Evolutionary conservation across 352 stramenopile species (phyloP).

Genomic region (Globisporangium solare): DNA sequence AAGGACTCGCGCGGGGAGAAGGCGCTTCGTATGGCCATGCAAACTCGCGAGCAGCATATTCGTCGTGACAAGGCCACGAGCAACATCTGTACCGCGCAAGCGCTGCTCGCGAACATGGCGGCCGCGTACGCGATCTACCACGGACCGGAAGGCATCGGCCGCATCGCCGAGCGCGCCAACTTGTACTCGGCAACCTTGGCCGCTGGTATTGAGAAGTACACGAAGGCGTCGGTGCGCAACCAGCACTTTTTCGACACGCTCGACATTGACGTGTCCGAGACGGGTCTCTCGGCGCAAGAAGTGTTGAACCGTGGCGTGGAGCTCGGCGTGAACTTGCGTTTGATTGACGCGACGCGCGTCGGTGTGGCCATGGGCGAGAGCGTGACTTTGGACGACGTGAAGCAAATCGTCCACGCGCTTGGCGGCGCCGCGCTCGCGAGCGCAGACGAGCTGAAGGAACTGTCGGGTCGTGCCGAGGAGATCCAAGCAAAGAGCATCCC

Average conservation of each 20-base stretch:
- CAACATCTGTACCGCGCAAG: slow-evolving; percentile 99
- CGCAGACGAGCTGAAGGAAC: slow-evolving; percentile 42
- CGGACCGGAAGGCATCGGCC: slow-evolving; percentile 92
- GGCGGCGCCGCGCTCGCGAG: slow-evolving; percentile 29
- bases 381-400: slow-evolving; percentile 90
- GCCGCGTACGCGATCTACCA: slow-evolving; percentile 98
- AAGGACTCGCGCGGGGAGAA: slow-evolving; percentile 95
- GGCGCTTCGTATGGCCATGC: slow-evolving; percentile 98
- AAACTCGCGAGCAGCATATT: slow-evolving; percentile 99
- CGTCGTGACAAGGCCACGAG: slow-evolving; percentile 98
- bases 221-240: slow-evolving; percentile 49
- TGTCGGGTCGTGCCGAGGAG: slow-evolving; percentile 48
- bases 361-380: slow-evolving; percentile 97
- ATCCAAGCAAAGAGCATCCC: slow-evolving; percentile 63
- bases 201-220: slow-evolving; percentile 87
- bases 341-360: slow-evolving; percentile 84
- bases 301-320: slow-evolving; percentile 65
- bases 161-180: slow-evolving; percentile 94
- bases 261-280: slow-evolving; percentile 84
- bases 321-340: slow-evolving; percentile 83
- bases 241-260: slow-evolving; percentile 97
- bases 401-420: slow-evolving; percentile 82
- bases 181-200: slow-evolving; percentile 88
- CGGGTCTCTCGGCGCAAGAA: slow-evolving; percentile 68
- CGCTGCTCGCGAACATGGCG: slow-evolving; percentile 98